Percentiles rank a stretch among this genome's conserved stretches.
Conservation (phyloP, 805 yeast species). For the Kuraishia molischiana region DNA sequence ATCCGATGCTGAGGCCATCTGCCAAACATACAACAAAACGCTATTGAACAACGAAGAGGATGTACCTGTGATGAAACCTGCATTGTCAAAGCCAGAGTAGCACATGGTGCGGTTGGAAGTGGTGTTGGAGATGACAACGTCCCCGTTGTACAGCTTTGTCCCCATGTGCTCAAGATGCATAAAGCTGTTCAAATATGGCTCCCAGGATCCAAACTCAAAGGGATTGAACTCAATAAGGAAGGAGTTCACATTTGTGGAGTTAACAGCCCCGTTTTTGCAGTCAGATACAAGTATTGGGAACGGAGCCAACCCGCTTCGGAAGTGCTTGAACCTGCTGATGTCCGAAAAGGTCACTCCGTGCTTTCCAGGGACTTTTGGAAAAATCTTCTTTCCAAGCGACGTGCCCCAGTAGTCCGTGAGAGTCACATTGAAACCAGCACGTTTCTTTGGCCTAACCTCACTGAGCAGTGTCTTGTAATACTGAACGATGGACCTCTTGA, state of each 20-base stretch:
- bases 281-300: slow-evolving; percentile 38
- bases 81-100: slow-evolving; percentile 43
- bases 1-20: slow-evolving; percentile 20
- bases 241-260: slow-evolving; percentile 9
- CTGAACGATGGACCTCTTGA: slow-evolving; percentile 16
- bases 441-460: slow-evolving; percentile 42
- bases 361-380: slow-evolving; percentile 23
- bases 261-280: slow-evolving; percentile 24
- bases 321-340: slow-evolving; percentile 25
- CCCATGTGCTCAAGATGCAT: slow-evolving; percentile 45
- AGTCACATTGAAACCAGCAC: slow-evolving; percentile 43
- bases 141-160: slow-evolving; percentile 33
- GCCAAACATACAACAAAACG: slow-evolving; percentile 39
- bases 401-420: slow-evolving; percentile 65
- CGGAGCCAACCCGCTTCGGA: slow-evolving; percentile 29
- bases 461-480: slow-evolving; percentile 45
- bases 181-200: slow-evolving; percentile 33
- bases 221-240: slow-evolving; percentile 53
- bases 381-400: slow-evolving; percentile 40
- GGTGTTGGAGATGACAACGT: slow-evolving; percentile 11
- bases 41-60: slow-evolving; percentile 56
- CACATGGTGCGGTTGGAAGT: slow-evolving; percentile 23
- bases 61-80: slow-evolving; percentile 52
- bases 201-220: slow-evolving; percentile 65
- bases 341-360: slow-evolving; percentile 31